These are phyloP conservation scores for Neospora caninum DNA, from an alignment of 169 alveolate species.

Conservation along the genomic window DNA sequence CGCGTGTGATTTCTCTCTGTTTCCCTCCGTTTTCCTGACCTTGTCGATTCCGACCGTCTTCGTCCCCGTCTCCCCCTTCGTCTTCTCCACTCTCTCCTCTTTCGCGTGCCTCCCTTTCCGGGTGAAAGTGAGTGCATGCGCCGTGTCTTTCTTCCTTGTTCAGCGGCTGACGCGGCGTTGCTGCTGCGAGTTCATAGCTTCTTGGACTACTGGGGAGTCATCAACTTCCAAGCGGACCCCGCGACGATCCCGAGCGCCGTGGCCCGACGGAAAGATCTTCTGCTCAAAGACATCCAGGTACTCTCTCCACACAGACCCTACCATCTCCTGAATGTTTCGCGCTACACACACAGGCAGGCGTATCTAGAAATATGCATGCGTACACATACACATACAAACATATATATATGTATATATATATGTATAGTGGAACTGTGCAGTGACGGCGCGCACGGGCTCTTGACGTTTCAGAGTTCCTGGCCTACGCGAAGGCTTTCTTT, in stretches of 20 bases:
- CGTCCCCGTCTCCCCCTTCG: neutral
- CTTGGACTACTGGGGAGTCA: slow-evolving; percentile 82
- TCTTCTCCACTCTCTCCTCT: neutral
- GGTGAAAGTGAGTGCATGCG: too few species aligned
- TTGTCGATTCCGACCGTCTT: too few species aligned
- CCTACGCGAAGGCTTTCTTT: too few species aligned
- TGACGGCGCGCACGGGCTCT: neutral
- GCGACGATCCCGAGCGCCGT: slow-evolving; percentile 69
- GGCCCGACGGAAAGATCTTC: slow-evolving; percentile 62
- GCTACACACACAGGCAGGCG: neutral
- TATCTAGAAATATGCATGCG: neutral
- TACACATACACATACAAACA: neutral
- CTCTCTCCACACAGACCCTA: neutral
- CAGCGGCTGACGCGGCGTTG: slow-evolving; percentile 77
- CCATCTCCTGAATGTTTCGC: neutral
- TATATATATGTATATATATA: neutral
- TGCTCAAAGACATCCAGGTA: slow-evolving; percentile 52
- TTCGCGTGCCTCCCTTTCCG: too few species aligned
- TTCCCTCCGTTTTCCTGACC: too few species aligned
- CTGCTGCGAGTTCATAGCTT: slow-evolving; percentile 74
- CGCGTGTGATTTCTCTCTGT: too few species aligned
- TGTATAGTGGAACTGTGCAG: neutral
- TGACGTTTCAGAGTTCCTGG: too few species aligned
- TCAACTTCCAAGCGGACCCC: slow-evolving; percentile 79
- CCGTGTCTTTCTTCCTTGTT: too few species aligned